Evolutionary conservation across 441 rosid genomes (phyloP).

Genomic region (Bocquillonia castaneifolia): DNA sequence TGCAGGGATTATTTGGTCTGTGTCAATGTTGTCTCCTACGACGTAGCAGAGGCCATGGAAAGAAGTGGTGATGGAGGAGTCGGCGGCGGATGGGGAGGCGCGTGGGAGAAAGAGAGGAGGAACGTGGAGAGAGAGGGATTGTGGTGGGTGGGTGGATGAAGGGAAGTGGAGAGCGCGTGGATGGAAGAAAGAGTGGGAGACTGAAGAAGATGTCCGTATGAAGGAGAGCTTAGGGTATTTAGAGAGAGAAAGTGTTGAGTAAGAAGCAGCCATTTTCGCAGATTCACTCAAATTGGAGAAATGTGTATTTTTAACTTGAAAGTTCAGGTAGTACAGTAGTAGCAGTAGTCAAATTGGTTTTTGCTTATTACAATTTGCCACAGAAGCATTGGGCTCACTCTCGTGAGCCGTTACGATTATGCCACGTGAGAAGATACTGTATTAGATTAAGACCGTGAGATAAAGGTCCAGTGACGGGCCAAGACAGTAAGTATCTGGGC

Average conservation of each 20-base stretch:
- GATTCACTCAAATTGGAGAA: no score
- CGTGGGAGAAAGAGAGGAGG: conserved; percentile 19
- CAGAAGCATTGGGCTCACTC: background rate
- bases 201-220: conserved; percentile 7
- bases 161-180: background rate
- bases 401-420: background rate
- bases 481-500: no score
- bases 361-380: background rate
- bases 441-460: no score
- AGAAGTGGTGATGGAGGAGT: conserved; percentile 25
- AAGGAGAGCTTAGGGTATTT: conserved; percentile 9
- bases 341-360: no score
- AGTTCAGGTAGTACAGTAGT: no score
- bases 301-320: no score
- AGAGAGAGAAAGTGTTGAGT: conserved; percentile 11
- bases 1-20: conserved; percentile 87
- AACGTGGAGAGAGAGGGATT: background rate
- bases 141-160: conserved; percentile 8
- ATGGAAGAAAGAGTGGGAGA: background rate
- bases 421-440: background rate
- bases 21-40: conserved; percentile 85
- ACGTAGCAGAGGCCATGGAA: conserved; percentile 89
- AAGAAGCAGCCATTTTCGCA: conserved; percentile 27
- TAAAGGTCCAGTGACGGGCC: no score
- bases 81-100: conserved; percentile 14